Percentiles rank a stretch among this genome's conserved stretches.
phyloP scores from a whole-genome alignment of 192 early-diverging fungal species.

The Coemansia sp. region DNA sequence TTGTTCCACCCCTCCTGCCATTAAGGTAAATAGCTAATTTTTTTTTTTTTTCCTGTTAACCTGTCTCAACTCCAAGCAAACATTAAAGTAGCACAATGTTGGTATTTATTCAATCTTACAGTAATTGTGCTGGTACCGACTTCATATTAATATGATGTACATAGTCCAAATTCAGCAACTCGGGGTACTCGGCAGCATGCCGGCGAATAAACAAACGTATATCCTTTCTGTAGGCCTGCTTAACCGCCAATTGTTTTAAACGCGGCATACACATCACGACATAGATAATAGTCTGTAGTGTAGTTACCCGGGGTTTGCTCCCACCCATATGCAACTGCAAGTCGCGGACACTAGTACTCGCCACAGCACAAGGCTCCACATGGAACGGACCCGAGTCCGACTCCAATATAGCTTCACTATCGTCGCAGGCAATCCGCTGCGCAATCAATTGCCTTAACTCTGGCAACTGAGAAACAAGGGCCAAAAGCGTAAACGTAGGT shows the following conservation, averaged over 20 bases:
- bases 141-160: conserved; percentile 30
- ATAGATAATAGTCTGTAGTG: conserved; percentile 42
- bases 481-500: conserved; percentile 21
- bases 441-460: conserved; percentile 17
- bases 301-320: conserved; percentile 11
- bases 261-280: conserved; percentile 31
- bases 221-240: conserved; percentile 23
- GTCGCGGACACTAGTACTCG: conserved; percentile 23
- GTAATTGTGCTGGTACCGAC: background rate
- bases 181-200: conserved; percentile 3
- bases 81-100: background rate
- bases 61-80: background rate
- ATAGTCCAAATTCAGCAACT: conserved; percentile 17
- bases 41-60: no score
- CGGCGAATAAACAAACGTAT: conserved; percentile 9
- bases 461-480: conserved; percentile 33
- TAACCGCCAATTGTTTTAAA: conserved; percentile 23
- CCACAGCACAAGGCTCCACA: background rate
- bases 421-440: conserved; percentile 36
- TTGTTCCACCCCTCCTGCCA: no score
- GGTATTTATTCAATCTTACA: background rate
- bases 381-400: background rate
- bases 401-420: conserved; percentile 18
- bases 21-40: no score
- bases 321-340: conserved; percentile 42